Evolutionary conservation across 75 land plant species (phyloP), one percentile per base, ranked within the genome.

Genomic region (Chamaecyparis obtusa): DNA sequence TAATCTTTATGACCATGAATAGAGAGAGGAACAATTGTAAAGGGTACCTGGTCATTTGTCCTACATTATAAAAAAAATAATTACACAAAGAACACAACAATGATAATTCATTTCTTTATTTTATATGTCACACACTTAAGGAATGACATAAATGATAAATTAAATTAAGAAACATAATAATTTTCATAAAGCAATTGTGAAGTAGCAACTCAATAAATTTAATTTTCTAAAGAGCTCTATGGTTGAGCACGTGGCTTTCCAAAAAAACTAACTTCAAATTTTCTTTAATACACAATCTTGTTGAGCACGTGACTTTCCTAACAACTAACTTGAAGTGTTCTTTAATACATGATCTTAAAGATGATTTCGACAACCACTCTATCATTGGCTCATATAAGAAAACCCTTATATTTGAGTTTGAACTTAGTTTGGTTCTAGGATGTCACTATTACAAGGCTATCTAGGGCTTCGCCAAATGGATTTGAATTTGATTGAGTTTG

Each of bases 1-100:
- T 86, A 90, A 85, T 94, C 93, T 83, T 87, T 91, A 57, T 91
- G 85, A 87, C 84, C 89, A 86, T 88, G 87, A 27, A 88, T 83
- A 33, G 91, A 56, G 83, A 93, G 89, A 55, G 89, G 90, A 80
- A 83, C 30, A 21, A 84, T 86, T 39, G 87, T 49, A 30, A 89
- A 82, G 71, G 94, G 83, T 89, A 88, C 55, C 91, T 89, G 54
- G 87, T 84, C 84, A 90, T 87, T 60, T 87, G 83, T n/a, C 93
- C 91, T 93, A 83, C 88, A 86, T 51, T 0, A 84, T 1, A 84
- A 32, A 30, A 9, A 84, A 56, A 84, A 10, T 55, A 51, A 85
- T 85, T 39, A 30, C 49, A 48, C 24, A 49, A 8, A 27, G 35
- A 71, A 30, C 43, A 69, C 44, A 85, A 3, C 39, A 41, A 55